Evolutionary conservation across 352 stramenopile species (phyloP).

Genomic region (Globisporangium cederbergense): DNA sequence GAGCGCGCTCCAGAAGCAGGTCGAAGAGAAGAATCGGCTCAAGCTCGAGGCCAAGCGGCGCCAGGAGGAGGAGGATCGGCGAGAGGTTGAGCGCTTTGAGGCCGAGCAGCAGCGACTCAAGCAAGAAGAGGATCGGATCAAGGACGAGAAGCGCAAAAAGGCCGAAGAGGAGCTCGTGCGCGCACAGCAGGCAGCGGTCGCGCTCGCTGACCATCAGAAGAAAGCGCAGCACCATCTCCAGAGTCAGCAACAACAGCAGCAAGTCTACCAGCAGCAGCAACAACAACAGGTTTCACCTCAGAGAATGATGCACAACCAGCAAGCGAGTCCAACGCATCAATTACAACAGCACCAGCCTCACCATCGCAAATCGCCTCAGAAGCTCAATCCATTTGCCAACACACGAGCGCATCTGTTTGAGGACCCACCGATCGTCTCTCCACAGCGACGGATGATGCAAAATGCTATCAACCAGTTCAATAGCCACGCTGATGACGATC

Average conservation of each 20-base stretch:
- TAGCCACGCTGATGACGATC: too few relatives aligned
- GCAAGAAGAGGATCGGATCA: constrained; percentile 37
- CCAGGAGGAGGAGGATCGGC: constrained; percentile 57
- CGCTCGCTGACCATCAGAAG: constrained; percentile 30
- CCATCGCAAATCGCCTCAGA: neutral
- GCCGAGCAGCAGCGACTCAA: constrained; percentile 42
- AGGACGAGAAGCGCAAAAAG: constrained; percentile 49
- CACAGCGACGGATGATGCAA: neutral
- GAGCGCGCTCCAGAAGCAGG: constrained; percentile 43
- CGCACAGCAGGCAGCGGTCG: constrained; percentile 30
- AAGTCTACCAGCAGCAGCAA: constrained; percentile 29
- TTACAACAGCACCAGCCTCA: constrained; percentile 4
- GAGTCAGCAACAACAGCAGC: constrained; percentile 16
- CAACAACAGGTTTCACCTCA: constrained; percentile 21
- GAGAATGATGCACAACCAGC: neutral
- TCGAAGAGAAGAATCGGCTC: constrained; percentile 61
- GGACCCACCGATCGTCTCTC: constrained; percentile 20
- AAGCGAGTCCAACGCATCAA: constrained; percentile 7
- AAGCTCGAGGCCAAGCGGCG: constrained; percentile 52
- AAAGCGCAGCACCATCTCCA: constrained; percentile 16
- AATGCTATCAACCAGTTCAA: neutral
- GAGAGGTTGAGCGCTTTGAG: constrained; percentile 48
- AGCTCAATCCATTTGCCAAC: constrained; percentile 49
- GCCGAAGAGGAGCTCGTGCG: constrained; percentile 41
- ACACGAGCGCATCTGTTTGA: constrained; percentile 52